Evolutionary conservation across 306 rosid species (phyloP).

Genomic region (Medicago truncatula): DNA sequence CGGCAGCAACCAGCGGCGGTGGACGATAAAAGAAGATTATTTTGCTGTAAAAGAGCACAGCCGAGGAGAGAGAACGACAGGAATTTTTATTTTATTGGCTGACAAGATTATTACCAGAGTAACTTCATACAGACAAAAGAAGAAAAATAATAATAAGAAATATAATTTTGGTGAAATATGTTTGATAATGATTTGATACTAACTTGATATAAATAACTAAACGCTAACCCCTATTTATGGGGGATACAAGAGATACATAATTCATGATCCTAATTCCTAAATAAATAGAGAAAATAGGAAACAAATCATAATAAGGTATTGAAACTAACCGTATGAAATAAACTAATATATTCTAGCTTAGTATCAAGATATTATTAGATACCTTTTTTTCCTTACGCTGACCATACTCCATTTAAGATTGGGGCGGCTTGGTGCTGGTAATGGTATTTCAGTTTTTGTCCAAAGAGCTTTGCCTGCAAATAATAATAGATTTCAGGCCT

Average conservation of each 20-base stretch:
- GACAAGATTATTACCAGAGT: neutral
- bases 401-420: neutral
- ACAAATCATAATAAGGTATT: neutral
- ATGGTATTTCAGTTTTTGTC: slow-evolving; percentile 28
- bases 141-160: neutral
- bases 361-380: neutral
- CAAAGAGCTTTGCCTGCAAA: slow-evolving; percentile 11
- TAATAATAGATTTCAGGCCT: slow-evolving; percentile 35
- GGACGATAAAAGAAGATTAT: too few species aligned
- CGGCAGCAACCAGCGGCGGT: too few species aligned
- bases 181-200: slow-evolving; percentile 8
- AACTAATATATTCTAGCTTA: too few species aligned
- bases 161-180: neutral
- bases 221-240: neutral
- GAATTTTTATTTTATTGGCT: too few species aligned
- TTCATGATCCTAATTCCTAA: neutral
- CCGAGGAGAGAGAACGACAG: too few species aligned
- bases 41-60: too few species aligned
- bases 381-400: neutral
- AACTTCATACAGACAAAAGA: neutral
- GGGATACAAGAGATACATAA: neutral
- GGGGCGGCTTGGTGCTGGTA: slow-evolving; percentile 19
- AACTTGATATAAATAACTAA: neutral
- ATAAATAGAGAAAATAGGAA: neutral
- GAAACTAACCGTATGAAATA: neutral